Evolutionary conservation across 306 rosid species (phyloP).

Genomic region (Lathyrus oleraceus): DNA sequence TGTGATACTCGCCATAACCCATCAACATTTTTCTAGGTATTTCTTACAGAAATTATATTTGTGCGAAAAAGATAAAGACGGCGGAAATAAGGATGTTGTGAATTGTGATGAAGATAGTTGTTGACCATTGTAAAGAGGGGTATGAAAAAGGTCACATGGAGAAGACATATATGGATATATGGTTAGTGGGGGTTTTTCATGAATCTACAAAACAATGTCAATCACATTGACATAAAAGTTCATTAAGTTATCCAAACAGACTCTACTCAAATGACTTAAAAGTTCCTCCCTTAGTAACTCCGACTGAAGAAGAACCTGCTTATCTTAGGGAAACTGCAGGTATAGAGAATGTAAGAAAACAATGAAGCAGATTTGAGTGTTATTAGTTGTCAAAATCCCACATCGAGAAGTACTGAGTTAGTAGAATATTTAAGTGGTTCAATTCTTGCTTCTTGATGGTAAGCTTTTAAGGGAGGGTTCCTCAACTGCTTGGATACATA

Average conservation of each 20-base stretch:
- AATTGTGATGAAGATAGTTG: background rate
- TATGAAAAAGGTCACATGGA: slow-evolving; percentile 3
- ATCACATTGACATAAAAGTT: background rate
- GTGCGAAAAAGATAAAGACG: background rate
- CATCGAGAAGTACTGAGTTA: too few species aligned
- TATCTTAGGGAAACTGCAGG: background rate
- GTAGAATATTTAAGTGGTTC: too few species aligned
- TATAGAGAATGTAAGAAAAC: background rate
- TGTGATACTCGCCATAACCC: background rate
- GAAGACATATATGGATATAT: background rate
- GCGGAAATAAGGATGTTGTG: background rate
- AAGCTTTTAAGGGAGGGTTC: too few species aligned
- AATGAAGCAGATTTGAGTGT: background rate
- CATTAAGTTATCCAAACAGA: slow-evolving; percentile 4
- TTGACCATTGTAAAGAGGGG: background rate
- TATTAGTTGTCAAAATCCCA: background rate
- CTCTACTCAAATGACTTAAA: background rate
- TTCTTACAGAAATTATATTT: background rate
- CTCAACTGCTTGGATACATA: too few species aligned
- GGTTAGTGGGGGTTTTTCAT: background rate
- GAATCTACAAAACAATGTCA: background rate
- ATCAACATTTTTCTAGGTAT: background rate
- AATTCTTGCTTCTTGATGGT: too few species aligned
- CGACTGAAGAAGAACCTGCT: background rate
- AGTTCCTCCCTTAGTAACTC: background rate